Evolutionary conservation across 345 rosid genomes (phyloP).

Genomic region (Ailanthus altissimus): DNA sequence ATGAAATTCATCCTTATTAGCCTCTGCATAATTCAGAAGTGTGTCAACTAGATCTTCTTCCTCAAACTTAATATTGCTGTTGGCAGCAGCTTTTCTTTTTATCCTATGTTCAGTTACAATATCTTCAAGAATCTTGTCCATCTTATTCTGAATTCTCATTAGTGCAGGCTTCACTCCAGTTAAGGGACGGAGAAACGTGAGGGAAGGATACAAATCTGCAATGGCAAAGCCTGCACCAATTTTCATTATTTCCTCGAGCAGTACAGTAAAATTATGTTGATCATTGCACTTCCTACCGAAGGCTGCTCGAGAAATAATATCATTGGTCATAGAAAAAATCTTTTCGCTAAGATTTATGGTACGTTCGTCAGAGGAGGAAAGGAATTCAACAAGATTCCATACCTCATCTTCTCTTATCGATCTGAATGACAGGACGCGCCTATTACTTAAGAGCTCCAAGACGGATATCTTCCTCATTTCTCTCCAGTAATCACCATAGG

Average conservation of each 20-base stretch:
- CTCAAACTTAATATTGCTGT: neutral
- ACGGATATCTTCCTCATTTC: neutral
- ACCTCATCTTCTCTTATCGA: conserved; percentile 22
- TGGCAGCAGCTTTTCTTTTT: neutral
- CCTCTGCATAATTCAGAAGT: conserved; percentile 24
- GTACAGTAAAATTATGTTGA: neutral
- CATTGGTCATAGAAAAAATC: conserved; percentile 3
- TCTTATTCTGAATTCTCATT: conserved; percentile 1
- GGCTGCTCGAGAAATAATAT: neutral
- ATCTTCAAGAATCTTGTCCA: conserved; percentile 22
- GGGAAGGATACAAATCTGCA: conserved; percentile 21
- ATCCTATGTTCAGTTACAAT: conserved; percentile 9
- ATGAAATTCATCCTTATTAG: conserved; percentile 6
- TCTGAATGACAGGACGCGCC: conserved; percentile 4
- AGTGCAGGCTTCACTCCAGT: conserved; percentile 15
- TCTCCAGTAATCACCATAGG: conserved; percentile 13
- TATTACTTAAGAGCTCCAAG: conserved; percentile 4
- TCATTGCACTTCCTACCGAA: conserved; percentile 16
- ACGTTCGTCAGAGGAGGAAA: neutral
- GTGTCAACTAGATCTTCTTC: conserved; percentile 25
- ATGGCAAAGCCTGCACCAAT: conserved; percentile 12
- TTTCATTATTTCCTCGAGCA: neutral
- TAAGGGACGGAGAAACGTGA: conserved; percentile 3
- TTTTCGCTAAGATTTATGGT: conserved; percentile 18
- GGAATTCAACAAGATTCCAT: conserved; percentile 11